Evolutionary conservation across 2,329 filamentous ascomycete species (phyloP), one percentile per base, ranked within the genome.

Genomic region (Penicillium sp.): DNA sequence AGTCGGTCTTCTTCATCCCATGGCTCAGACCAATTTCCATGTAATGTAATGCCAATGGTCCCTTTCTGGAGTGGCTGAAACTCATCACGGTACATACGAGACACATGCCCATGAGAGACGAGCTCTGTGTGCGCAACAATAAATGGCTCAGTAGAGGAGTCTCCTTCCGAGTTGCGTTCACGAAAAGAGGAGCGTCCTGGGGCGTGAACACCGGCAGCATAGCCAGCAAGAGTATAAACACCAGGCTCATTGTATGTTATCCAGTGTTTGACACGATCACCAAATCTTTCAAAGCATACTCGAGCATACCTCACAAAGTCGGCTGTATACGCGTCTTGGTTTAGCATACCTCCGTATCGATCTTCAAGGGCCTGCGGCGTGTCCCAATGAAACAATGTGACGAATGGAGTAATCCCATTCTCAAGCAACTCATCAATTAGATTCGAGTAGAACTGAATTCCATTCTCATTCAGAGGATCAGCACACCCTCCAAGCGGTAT

Each of bases 221-320:
- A 92, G 23, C 89, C 90, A 45, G 92, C 81, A 59, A 92, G 87
- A 26, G 87, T 84, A 56, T 86, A 89, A 72, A 89, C 92, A 80
- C 87, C 92, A 3, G 90, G 90, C 77, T 93, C 90, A 71, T 92
- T 92, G 77, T 91, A 90, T 24, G 89, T 92, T 71, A 91, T 90
- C 90, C 90, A 94, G 75, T 89, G 82, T 78, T 90, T 89, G 67
- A 90, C 89, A 71, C 86, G 87, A 52, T 87, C 84, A 48, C 82
- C 83, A 53, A 92, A 80, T 3, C 84, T 82, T 73, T 87, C 82
- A 77, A 91, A 93, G 67, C 89, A 80, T 39, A 89, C 79, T 60
- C 86, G 85, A n/a, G 90, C 88, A 68, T 91, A 93, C 71, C 87
- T 78, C 67, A 88, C 87, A 70, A 86, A 93, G 75, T 94, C 90